Evolutionary conservation across 2,329 filamentous ascomycete species (phyloP), one percentile per base, ranked within the genome.

Genomic region (Cordyceps javanica): DNA sequence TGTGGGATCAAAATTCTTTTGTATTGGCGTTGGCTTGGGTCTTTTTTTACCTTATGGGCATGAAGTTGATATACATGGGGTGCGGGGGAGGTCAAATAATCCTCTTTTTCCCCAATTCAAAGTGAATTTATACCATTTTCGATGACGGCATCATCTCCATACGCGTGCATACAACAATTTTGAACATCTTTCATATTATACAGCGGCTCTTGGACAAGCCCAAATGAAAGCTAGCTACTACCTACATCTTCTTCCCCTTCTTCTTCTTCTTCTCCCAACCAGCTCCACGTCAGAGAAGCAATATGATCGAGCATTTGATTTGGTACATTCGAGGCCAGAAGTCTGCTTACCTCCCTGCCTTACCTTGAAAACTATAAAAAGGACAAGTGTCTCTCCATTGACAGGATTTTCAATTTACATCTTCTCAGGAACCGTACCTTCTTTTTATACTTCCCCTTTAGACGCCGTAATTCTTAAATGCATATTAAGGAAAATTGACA

Each of bases 301-400:
- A 28, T 9, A 32, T 44, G 28, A 34, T n/a, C 16, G 9, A 38
- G n/a, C 11, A 21, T 21, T 26, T 4, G 30, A 46, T 26, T 36
- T 28, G 34, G n/a, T 46, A 39, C 44, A 49, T 16, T 49, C 30
- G 26, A 58, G 56, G 50, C 49, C 32, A 58, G 49, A n/a, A 53
- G 56, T 48, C 19, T 41, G 46, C 42, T 58, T 58, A 58, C 56
- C 56, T 58, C 49, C 53, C 41, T 46, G 56, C 56, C 56, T 58
- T 58, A 58, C 56, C 56, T 55, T 56, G 52, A 28, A 44, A 42
- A 32, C 34, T 8, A 26, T 41, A 7, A 30, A 55, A n/a, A 26
- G 16, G 21, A 14, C 13, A 50, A 8, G 7, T n/a, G 53, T 32
- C 23, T 46, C 52, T 41, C 36, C n/a, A 23, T 41, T 25, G 36